phyloP scores from a whole-genome alignment of 2,329 filamentous ascomycete genomes.

The Aspergillus melleus region DNA sequence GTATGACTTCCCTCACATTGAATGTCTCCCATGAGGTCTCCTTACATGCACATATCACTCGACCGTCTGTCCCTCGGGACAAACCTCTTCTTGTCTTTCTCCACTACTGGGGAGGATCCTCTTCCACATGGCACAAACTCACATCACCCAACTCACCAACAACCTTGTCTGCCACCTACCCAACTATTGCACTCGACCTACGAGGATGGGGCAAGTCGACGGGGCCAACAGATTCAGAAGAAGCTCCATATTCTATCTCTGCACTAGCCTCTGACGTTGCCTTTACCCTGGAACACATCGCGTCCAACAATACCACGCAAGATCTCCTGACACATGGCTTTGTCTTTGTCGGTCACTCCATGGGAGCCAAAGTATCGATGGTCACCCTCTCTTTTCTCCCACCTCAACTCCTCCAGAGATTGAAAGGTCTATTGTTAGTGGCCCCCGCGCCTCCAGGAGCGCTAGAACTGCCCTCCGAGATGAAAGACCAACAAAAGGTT shows the following conservation, averaged over 20 bases:
- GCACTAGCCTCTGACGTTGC: constrained; percentile 22
- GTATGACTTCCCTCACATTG: neutral
- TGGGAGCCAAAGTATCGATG: constrained; percentile 43
- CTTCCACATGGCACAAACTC: constrained; percentile 32
- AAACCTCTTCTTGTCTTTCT: constrained; percentile 34
- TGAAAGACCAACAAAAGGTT: constrained; percentile 34
- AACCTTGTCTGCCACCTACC: constrained; percentile 17
- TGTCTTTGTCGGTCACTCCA: constrained; percentile 40
- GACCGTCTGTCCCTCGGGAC: neutral
- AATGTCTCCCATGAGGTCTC: constrained; percentile 3
- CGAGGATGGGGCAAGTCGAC: constrained; percentile 41
- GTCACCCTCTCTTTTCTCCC: constrained; percentile 10
- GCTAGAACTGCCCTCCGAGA: constrained; percentile 31
- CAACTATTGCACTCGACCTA: constrained; percentile 33
- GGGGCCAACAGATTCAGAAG: constrained; percentile 21
- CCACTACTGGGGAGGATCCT: constrained; percentile 43
- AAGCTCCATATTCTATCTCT: constrained; percentile 26
- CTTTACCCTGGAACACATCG: constrained; percentile 10
- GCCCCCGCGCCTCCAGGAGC: constrained; percentile 37
- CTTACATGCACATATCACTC: constrained; percentile 16
- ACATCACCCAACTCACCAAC: constrained; percentile 19
- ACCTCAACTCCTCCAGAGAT: neutral
- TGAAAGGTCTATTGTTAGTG: constrained; percentile 36
- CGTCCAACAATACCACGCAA: constrained; percentile 18
- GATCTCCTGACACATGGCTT: constrained; percentile 26